These are phyloP conservation scores for Physcomitrellopsis africana DNA, from an alignment of 225 moss, liverwort and hornwort genomes.

Conservation along the genomic window DNA sequence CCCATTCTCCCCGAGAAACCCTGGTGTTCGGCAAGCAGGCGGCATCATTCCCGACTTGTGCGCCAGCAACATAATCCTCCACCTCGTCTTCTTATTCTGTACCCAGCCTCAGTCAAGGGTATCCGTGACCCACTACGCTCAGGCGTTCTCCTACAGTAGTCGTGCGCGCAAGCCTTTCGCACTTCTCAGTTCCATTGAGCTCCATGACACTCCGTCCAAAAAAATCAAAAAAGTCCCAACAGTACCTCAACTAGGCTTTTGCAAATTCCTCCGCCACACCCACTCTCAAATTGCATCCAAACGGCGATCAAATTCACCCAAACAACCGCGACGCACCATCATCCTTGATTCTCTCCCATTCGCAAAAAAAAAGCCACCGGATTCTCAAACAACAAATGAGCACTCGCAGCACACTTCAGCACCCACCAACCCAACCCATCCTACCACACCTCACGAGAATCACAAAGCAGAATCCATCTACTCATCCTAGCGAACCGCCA, in stretches of 20 bases:
- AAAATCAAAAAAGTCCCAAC: background rate
- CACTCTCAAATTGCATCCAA: slow-evolving; percentile 2
- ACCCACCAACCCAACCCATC: background rate
- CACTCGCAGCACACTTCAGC: background rate
- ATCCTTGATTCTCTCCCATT: slow-evolving; percentile 14
- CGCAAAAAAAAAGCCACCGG: background rate
- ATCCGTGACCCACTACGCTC: background rate
- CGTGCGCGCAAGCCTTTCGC: background rate
- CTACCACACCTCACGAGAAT: too few relatives aligned
- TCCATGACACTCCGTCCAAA: slow-evolving; percentile 8
- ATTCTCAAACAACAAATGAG: background rate
- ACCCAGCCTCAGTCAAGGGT: background rate
- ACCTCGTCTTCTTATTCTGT: background rate
- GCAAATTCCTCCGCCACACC: background rate
- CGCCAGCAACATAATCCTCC: slow-evolving; percentile 25
- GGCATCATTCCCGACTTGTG: slow-evolving; percentile 35
- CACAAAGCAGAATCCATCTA: background rate
- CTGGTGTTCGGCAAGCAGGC: slow-evolving; percentile 50
- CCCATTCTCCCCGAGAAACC: slow-evolving; percentile 37
- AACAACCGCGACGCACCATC: slow-evolving; percentile 16
- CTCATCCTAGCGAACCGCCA: background rate
- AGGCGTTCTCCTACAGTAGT: background rate
- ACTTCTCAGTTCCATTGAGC: background rate
- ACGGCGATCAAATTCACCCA: slow-evolving; percentile 3
- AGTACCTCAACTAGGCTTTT: background rate